Base-by-base conservation (phyloP, 306 rosid species). In the Sophora flavescens region DNA sequence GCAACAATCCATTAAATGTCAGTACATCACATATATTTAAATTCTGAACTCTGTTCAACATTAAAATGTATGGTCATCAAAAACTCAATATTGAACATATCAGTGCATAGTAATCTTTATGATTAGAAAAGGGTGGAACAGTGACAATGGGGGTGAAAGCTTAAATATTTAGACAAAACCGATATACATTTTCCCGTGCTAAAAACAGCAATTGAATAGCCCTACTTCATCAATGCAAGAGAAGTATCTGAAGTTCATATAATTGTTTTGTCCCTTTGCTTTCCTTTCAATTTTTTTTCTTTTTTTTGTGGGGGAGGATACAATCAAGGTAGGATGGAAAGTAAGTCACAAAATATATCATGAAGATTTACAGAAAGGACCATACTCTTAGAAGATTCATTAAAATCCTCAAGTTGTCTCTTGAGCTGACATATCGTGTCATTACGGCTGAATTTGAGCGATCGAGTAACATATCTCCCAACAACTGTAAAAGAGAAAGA, bases 321-420 rank as follows among this genome's bases (percentile, higher is more conserved):
- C 22, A 22, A 22, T 22, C 22, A 22, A 22, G 22, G 22, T 22
- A 22, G 22, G 22, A 22, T 22, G 22, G 22, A 22, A 22, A 22
- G 22, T 1, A 22, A 22, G 22, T 22, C 22, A 22, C 22, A 1
- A 22, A 0, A 22, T 22, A 22, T 39, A 32, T 18, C 41, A 60
- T 53, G 3, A 76, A 80, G 83, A 65, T 82, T 44, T 68, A 63
- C n/a, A 72, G 60, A 64, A 38, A 26, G 16, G 14, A 77, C 38
- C 94, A 50, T 93, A 91, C 98, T 53, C 98, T 88, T 64, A 91
- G 88, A 78, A 93, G 97, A 84, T 91, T 93, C 98, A 93, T 93
- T 60, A 91, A 88, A 84, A 93, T 93, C 89, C 96, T 84, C 84
- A 93, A 78, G 84, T 93, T 90, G 39, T 93, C 97, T 84, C 91